phyloP scores from a whole-genome alignment of 495 filamentous ascomycete species.

The Glarea lozoyensis region DNA sequence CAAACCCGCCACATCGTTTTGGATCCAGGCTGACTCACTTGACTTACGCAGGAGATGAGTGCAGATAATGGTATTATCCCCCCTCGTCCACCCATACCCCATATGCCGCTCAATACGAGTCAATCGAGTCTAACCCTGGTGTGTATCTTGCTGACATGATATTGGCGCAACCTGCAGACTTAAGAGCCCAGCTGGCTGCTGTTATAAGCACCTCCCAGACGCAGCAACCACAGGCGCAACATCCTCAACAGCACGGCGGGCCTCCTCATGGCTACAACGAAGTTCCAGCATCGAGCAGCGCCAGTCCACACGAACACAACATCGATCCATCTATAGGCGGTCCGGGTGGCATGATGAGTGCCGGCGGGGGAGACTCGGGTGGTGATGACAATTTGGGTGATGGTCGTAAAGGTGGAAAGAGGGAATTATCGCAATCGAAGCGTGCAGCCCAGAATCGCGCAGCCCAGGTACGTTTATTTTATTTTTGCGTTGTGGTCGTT shows the following conservation, averaged over 20 bases:
- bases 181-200: conserved; percentile 25
- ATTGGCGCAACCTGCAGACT: conserved; percentile 16
- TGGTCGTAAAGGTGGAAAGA: conserved; percentile 48
- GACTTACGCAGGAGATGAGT: conserved; percentile 20
- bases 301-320: conserved; percentile 25
- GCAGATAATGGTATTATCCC: conserved; percentile 22
- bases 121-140: background rate
- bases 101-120: conserved; percentile 1
- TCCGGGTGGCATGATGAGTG: conserved; percentile 18
- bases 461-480: conserved; percentile 65
- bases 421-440: conserved; percentile 90
- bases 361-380: conserved; percentile 12
- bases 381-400: conserved; percentile 19
- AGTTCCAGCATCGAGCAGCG: conserved; percentile 18
- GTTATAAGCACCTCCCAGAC: conserved; percentile 15
- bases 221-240: conserved; percentile 1
- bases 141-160: conserved; percentile 18
- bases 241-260: background rate
- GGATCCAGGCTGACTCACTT: conserved; percentile 19
- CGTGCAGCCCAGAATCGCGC: conserved; percentile 94
- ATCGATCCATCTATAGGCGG: conserved; percentile 27
- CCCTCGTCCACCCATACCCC: background rate
- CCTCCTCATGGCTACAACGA: conserved; percentile 20
- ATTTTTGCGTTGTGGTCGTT: conserved; percentile 8
- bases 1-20: too few species aligned